A percentile compares a stretch with the other conserved stretches of the same genome.
phyloP scores from a whole-genome alignment of 73 alveolate species.

The Paramecium tetraurelia region DNA sequence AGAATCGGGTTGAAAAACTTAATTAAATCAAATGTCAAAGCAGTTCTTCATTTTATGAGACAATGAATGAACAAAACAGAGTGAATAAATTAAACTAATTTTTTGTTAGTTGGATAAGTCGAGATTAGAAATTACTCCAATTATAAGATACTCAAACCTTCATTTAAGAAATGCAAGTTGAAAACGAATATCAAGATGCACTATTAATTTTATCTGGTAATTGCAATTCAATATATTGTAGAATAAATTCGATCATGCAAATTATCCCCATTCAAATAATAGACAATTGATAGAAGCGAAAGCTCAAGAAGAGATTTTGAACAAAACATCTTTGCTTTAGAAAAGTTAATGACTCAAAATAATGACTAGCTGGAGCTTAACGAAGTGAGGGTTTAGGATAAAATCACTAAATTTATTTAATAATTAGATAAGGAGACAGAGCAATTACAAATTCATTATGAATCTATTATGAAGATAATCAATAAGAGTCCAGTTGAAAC shows the following conservation, averaged over 20 bases:
- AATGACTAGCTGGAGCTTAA: background rate
- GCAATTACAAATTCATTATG: background rate
- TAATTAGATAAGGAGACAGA: constrained; percentile 5
- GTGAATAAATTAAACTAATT: background rate
- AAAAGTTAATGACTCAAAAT: background rate
- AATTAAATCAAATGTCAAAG: background rate
- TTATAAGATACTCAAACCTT: background rate
- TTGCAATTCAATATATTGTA: background rate
- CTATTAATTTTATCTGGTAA: background rate
- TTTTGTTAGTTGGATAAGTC: background rate
- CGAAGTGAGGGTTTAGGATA: background rate
- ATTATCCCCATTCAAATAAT: background rate
- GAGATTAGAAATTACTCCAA: background rate
- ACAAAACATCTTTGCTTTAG: background rate
- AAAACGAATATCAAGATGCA: background rate
- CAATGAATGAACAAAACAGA: background rate
- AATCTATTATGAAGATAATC: background rate
- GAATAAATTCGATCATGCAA: background rate
- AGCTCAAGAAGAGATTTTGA: background rate
- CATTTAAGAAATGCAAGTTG: background rate
- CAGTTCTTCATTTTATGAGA: constrained; percentile 7
- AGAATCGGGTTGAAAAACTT: background rate
- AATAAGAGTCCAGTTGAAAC: background rate
- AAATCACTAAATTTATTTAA: background rate
- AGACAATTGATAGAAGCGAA: background rate